phyloP scores from a whole-genome alignment of 176 grass and related monocot species.

The Microstegium vimineum region DNA sequence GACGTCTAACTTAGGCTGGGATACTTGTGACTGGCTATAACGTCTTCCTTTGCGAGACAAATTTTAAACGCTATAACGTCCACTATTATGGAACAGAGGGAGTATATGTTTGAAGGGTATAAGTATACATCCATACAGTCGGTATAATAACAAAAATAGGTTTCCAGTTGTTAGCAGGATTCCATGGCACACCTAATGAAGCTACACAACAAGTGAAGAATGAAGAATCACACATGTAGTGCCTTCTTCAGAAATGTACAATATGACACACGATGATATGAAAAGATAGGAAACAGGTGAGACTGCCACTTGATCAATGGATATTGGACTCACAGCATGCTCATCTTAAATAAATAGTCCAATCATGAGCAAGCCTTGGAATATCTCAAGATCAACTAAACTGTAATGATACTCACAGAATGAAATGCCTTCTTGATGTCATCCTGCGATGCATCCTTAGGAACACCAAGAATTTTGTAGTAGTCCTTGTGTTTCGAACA shows the following conservation, averaged over 20 bases:
- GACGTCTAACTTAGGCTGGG: no score
- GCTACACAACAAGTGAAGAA: conserved; percentile 9
- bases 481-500: conserved; percentile 59
- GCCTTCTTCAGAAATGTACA: neutral
- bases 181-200: conserved; percentile 2
- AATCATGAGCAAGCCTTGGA: neutral
- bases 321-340: neutral
- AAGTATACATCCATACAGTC: neutral
- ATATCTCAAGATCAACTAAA: conserved; percentile 9
- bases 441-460: conserved; percentile 66
- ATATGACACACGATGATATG: neutral
- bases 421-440: conserved; percentile 97
- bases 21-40: no score
- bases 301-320: neutral
- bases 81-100: no score
- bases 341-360: conserved; percentile 13
- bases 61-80: no score
- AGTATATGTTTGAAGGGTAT: neutral
- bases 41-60: no score
- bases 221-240: neutral
- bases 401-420: conserved; percentile 56
- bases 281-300: conserved; percentile 7
- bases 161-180: neutral
- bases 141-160: neutral
- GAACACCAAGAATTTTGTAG: conserved; percentile 82